These are phyloP conservation scores for Coleophoma eucalyptorum DNA, from an alignment of 2,329 filamentous ascomycete genomes.

Conservation along the genomic window DNA sequence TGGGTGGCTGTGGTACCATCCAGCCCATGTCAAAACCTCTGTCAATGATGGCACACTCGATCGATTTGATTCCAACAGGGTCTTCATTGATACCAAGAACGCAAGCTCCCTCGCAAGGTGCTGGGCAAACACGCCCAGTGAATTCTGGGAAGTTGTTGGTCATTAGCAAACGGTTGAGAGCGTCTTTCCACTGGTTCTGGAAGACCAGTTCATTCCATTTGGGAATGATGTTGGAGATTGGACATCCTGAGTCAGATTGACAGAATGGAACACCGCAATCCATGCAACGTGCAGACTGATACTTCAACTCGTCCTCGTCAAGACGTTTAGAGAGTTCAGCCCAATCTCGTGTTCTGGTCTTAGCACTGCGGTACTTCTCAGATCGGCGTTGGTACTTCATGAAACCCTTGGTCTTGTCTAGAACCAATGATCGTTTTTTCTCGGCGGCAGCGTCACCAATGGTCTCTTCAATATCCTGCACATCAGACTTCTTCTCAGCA, in stretches of 20 bases:
- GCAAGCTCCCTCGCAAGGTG: slow-evolving; percentile 93
- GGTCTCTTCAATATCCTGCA: slow-evolving; percentile 84
- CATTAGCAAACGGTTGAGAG: slow-evolving; percentile 86
- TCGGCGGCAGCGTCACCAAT: slow-evolving; percentile 79
- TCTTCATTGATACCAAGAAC: slow-evolving; percentile 96
- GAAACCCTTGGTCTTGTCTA: slow-evolving; percentile 97
- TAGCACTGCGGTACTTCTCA: slow-evolving; percentile 86
- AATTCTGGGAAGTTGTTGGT: slow-evolving; percentile 99
- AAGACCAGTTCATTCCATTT: slow-evolving; percentile 90
- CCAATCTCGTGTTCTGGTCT: slow-evolving; percentile 88
- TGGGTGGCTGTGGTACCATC: slow-evolving; percentile 83
- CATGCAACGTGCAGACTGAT: slow-evolving; percentile 96
- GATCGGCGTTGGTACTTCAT: slow-evolving; percentile 93
- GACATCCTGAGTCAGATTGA: slow-evolving; percentile 92
- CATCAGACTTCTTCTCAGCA: slow-evolving; percentile 64
- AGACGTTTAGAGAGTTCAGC: slow-evolving; percentile 83
- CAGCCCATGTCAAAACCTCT: slow-evolving; percentile 97
- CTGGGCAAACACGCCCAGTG: slow-evolving; percentile 93
- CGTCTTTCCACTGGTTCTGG: slow-evolving; percentile 80
- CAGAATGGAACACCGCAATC: slow-evolving; percentile 98
- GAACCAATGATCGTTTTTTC: slow-evolving; percentile 84
- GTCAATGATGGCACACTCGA: slow-evolving; percentile 97
- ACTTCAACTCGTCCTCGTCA: slow-evolving; percentile 93
- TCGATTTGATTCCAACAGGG: slow-evolving; percentile 96
- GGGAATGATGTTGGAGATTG: slow-evolving; percentile 95